Percentiles rank a stretch among this genome's conserved stretches.
These are phyloP conservation scores for Suillus subluteus DNA, from an alignment of 768 basidiomycete species.

Conservation along the genomic window DNA sequence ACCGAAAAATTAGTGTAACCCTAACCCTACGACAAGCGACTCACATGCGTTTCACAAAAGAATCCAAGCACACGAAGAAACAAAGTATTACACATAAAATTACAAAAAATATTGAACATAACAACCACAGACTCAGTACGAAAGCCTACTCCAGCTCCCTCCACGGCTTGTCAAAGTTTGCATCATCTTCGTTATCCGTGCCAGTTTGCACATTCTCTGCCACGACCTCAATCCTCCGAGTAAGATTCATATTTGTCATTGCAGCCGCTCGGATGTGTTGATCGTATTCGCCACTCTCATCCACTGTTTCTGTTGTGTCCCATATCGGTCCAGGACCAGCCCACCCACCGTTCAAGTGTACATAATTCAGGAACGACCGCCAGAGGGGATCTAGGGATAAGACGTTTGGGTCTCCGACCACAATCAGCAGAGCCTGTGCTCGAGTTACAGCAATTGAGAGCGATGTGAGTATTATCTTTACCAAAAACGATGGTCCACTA, in stretches of 20 bases:
- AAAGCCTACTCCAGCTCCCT: conserved; percentile 40
- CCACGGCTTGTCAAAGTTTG: conserved; percentile 46
- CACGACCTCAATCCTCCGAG: conserved; percentile 40
- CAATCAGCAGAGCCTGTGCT: conserved; percentile 60
- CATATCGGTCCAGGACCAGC: conserved; percentile 21
- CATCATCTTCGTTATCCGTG: conserved; percentile 15
- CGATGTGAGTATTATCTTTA: neutral
- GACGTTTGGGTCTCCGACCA: conserved; percentile 62
- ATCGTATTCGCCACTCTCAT: conserved; percentile 46
- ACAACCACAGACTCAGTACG: neutral
- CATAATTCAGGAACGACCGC: conserved; percentile 62
- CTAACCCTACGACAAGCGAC: conserved; percentile 1
- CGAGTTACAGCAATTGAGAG: conserved; percentile 61
- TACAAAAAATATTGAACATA: neutral
- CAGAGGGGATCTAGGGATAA: conserved; percentile 66
- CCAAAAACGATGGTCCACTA: conserved; percentile 14
- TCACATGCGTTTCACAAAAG: too few relatives aligned
- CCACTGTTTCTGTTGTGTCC: conserved; percentile 30
- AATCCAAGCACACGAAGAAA: neutral
- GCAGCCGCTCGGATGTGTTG: conserved; percentile 35
- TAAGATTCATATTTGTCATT: conserved; percentile 45
- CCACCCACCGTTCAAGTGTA: conserved; percentile 59
- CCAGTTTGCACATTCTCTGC: conserved; percentile 20
- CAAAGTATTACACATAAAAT: neutral
- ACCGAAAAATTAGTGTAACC: neutral